Evolutionary conservation across 2,329 filamentous ascomycete genomes (phyloP), one percentile per base, ranked within the genome.

Genomic region (Arthrobotrys pseudoclavata): DNA sequence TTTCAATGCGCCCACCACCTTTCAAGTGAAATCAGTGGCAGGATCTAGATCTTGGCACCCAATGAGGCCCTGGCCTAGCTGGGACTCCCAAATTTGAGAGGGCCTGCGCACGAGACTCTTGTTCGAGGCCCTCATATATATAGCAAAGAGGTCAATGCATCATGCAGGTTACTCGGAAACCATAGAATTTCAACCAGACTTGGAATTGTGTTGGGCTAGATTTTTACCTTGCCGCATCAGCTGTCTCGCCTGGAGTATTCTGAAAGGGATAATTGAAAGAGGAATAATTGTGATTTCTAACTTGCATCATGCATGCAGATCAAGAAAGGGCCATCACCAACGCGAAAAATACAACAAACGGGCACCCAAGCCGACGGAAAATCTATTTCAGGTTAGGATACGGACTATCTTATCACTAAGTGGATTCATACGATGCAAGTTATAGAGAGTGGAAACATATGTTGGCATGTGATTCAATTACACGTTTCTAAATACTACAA

Each of bases 281-380:
- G 24, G 50, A 24, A 52, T 52, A 26, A 22, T 24, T 34, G 50
- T 40, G 37, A 40, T 40, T 40, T 15, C 37, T 18, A 53, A 34
- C 52, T 6, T 57, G 52, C 52, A 57, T 57, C 4, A 34, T 55
- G 26, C 50, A 55, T 15, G 37, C 37, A 31, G 20, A 45, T 50
- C n/a, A 12, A 53, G 47, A 22, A n/a, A 53, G 26, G 50, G 29
- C 10, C 0, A 20, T 40, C 7, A n/a, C 22, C 67, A 70, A 70
- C 67, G 29, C 67, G 45, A 37, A 62, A 62, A 70, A 70, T 70
- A 31, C 67, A 70, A 70, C 67, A 70, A 45, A 31, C 4, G 12
- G 20, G 10, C 1, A 45, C 1, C 57, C 34, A n/a, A 15, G 34
- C 57, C 40, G 45, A 20, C 4, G 9, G 12, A 62, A 29, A 34